Conservation (phyloP, 352 stramenopile genomes). For the Pythium phragmiticola region DNA sequence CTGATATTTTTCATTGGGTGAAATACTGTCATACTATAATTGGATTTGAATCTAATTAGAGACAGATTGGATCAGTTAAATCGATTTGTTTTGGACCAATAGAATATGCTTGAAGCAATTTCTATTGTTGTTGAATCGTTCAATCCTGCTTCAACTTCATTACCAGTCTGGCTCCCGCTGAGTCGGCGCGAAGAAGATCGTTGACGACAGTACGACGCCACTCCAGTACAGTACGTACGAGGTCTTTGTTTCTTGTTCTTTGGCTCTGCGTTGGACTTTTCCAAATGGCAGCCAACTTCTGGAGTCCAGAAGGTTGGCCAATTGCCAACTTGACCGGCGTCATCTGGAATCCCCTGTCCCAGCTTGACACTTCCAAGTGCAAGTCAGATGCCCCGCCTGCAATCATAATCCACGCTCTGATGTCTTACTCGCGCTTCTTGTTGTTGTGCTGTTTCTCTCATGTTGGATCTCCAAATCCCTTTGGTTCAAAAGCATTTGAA, state of each 20-base stretch:
- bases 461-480: too few relatives aligned
- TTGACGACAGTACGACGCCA: too few relatives aligned
- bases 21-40: not conserved
- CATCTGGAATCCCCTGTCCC: not conserved
- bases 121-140: slow-evolving; percentile 12
- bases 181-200: slow-evolving; percentile 1
- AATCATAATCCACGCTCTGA: too few relatives aligned
- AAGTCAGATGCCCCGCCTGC: too few relatives aligned
- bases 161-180: too few relatives aligned
- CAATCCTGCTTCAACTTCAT: slow-evolving; percentile 23
- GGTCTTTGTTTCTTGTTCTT: too few relatives aligned
- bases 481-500: too few relatives aligned
- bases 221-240: too few relatives aligned
- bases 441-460: too few relatives aligned
- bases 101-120: not conserved
- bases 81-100: not conserved
- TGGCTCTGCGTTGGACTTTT: too few relatives aligned
- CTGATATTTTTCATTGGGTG: not conserved
- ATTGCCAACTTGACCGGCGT: not conserved
- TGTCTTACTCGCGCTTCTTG: too few relatives aligned
- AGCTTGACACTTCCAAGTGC: not conserved
- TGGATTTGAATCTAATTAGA: slow-evolving; percentile 1
- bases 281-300: too few relatives aligned
- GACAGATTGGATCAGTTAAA: not conserved
- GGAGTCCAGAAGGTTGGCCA: not conserved